Evolutionary conservation across 345 rosid species (phyloP).

Genomic region (Erodium maritimum): DNA sequence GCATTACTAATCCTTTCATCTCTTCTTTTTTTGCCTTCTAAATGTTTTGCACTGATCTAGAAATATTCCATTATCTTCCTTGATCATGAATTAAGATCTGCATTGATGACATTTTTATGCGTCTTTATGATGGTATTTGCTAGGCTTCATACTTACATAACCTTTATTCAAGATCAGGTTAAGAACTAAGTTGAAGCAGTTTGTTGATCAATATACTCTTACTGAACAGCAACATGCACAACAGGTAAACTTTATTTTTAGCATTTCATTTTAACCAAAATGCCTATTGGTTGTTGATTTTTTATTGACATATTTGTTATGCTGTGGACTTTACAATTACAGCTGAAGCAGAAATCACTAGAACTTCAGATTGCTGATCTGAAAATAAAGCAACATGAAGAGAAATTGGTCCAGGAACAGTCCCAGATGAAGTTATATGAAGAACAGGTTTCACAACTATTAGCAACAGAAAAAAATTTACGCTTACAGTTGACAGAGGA

Average conservation of each 20-base stretch:
- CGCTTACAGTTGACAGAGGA: conserved; percentile 79
- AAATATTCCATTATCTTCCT: background rate
- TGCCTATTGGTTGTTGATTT: background rate
- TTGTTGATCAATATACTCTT: conserved; percentile 74
- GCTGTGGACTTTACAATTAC: conserved; percentile 21
- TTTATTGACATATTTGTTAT: background rate
- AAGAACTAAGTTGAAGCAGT: conserved; percentile 67
- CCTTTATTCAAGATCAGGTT: conserved; percentile 39
- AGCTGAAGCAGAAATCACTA: conserved; percentile 76
- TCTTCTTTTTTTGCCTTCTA: no score
- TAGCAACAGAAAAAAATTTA: conserved; percentile 78
- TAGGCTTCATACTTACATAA: background rate
- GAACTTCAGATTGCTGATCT: conserved; percentile 76
- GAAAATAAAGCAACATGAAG: conserved; percentile 77
- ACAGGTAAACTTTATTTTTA: conserved; percentile 29
- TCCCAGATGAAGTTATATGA: conserved; percentile 86
- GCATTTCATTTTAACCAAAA: conserved; percentile 1
- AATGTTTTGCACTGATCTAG: background rate
- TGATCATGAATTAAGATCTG: background rate
- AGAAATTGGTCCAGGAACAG: conserved; percentile 69
- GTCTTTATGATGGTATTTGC: background rate
- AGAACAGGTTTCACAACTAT: conserved; percentile 73
- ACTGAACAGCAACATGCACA: conserved; percentile 75
- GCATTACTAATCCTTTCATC: background rate
- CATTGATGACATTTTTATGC: background rate